Conservation (phyloP, 23 red algal species). For the Gracilaria caudata region DNA sequence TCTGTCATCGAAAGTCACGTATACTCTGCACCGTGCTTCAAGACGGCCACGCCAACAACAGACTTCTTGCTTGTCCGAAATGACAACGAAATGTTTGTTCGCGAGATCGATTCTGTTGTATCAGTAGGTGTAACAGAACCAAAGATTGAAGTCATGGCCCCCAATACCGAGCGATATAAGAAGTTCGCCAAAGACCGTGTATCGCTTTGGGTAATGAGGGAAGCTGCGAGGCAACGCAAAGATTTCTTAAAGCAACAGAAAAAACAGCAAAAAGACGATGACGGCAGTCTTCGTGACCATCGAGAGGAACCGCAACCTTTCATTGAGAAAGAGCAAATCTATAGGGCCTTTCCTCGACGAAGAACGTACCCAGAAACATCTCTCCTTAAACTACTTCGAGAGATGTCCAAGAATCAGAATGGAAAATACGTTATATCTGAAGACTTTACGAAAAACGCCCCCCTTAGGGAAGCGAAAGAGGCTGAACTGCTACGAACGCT, state of each 20-base stretch:
- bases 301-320: conserved; percentile 35
- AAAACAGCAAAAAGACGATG: conserved; percentile 35
- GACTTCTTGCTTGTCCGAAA: conserved; percentile 79
- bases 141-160: conserved; percentile 90
- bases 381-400: conserved; percentile 71
- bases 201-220: conserved; percentile 78
- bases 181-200: conserved; percentile 82
- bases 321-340: conserved; percentile 62
- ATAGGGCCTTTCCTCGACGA: conserved; percentile 50
- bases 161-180: conserved; percentile 83
- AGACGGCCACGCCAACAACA: conserved; percentile 23
- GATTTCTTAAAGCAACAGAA: conserved; percentile 55
- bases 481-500: conserved; percentile 78
- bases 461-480: conserved; percentile 52
- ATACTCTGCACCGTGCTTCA: conserved; percentile 75
- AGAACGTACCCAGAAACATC: conserved; percentile 72
- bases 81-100: conserved; percentile 75
- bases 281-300: neutral
- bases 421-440: conserved; percentile 65
- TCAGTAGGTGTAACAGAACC: conserved; percentile 85
- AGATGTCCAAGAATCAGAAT: conserved; percentile 75
- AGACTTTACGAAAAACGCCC: conserved; percentile 68
- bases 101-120: conserved; percentile 88
- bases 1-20: conserved; percentile 78
- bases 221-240: conserved; percentile 70